Percentiles rank a stretch among this genome's conserved stretches.
phyloP scores from a whole-genome alignment of 2,329 filamentous ascomycete species.

The Cordyceps sp. region DNA sequence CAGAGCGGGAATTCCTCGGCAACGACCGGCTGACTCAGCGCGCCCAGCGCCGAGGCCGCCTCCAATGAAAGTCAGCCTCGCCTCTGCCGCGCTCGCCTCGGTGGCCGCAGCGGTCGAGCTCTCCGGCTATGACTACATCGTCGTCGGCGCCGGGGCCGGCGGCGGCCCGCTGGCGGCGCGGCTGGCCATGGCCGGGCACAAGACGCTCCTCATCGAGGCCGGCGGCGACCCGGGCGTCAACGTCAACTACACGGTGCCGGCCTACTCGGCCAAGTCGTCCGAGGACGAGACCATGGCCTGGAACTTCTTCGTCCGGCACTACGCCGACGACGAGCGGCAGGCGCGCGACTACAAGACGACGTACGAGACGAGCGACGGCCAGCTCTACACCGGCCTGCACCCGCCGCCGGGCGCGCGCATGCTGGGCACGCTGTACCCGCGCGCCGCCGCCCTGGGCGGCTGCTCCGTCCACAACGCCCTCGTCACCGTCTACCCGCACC shows the following conservation, averaged over 20 bases:
- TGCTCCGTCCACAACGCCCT: slow-evolving; percentile 44
- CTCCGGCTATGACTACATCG: slow-evolving; percentile 33
- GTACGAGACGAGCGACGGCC: slow-evolving; percentile 32
- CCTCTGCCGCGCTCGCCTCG: slow-evolving; percentile 12
- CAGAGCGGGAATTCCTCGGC: no score
- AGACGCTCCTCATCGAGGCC: slow-evolving; percentile 43
- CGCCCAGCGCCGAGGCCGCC: no score
- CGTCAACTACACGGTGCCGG: slow-evolving; percentile 35
- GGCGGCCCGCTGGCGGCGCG: slow-evolving; percentile 41
- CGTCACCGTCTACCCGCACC: slow-evolving; percentile 40
- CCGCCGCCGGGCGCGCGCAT: slow-evolving; percentile 22
- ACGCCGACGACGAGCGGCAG: slow-evolving; percentile 33
- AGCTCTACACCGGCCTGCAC: slow-evolving; percentile 24
- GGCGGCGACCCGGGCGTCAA: slow-evolving; percentile 37
- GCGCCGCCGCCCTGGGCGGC: slow-evolving; percentile 28
- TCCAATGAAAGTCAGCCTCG: no score
- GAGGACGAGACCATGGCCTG: slow-evolving; percentile 39
- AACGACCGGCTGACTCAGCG: no score
- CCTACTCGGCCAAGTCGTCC: slow-evolving; percentile 21
- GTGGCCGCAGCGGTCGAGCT: slow-evolving; percentile 1
- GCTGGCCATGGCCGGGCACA: slow-evolving; percentile 40
- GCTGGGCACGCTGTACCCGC: slow-evolving; percentile 28
- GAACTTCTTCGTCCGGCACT: slow-evolving; percentile 50
- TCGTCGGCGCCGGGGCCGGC: slow-evolving; percentile 45
- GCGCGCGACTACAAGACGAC: slow-evolving; percentile 41